Evolutionary conservation across 208 protist genomes (phyloP), one percentile per base, ranked within the genome.

Genomic region (Chromosphaera perkinsii): DNA sequence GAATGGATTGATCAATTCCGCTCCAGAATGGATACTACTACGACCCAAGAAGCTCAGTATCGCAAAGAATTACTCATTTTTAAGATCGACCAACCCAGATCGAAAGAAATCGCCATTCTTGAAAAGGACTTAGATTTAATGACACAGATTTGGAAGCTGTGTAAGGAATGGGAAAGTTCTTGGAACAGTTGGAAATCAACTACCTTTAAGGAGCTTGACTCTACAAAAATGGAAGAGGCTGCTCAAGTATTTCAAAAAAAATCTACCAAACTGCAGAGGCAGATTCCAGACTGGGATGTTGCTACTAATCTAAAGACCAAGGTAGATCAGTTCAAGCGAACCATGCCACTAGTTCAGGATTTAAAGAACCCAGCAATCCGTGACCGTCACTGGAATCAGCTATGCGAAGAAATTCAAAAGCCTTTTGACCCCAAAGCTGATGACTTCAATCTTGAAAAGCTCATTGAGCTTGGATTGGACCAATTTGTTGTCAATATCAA

Each of bases 261-360:
- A 88, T 31, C 72, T 94, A 52, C 62, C 92, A 55, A 72, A 82
- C 35, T 72, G 80, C 73, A 66, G 54, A 32, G 26, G 54, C 20
- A 17, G 35, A 26, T 45, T 24, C 26, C 12, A 32, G 59, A 85
- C 43, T 85, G 86, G 62, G 87, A 94, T 42, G 89, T 96, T 29
- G n/a, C 29, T 31, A 24, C 84, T 43, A 80, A 79, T 47, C 77
- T 95, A 24, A 88, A 91, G 71, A 90, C 96, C 39, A 79, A 91
- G 48, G 92, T 98, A 26, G 91, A 96, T 51, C 78, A 91, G 51
- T 93, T 98, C 70, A 91, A 91, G 75, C 85, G 85, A 63, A 83
- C 91, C 3, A 80, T 98, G 73, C 93, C 94, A 26, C 88, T 97
- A 47, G 90, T 98, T 48, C 81, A 89, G 54, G 91, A 96, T 62